These are phyloP conservation scores for Conidiobolus incongruus DNA, from an alignment of 371 early-diverging fungal species.

Conservation along the genomic window DNA sequence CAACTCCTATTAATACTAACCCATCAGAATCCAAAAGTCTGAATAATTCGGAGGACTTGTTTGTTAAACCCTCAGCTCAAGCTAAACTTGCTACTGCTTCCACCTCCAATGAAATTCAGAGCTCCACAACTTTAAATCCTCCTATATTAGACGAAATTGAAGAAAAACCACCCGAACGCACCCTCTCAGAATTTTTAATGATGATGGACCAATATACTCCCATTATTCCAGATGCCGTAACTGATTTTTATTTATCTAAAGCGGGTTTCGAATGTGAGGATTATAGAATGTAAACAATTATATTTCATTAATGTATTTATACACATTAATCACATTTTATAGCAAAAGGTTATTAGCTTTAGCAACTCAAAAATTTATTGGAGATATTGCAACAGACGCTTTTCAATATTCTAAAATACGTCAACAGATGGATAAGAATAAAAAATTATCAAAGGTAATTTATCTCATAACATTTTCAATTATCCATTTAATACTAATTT, in stretches of 20 bases:
- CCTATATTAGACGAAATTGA: too few species aligned
- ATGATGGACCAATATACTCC: conserved; percentile 80
- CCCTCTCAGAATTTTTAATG: conserved; percentile 58
- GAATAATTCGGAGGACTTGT: too few species aligned
- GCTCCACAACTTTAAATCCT: too few species aligned
- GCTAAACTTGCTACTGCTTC: too few species aligned
- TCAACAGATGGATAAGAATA: conserved; percentile 38
- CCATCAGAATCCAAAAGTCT: too few species aligned
- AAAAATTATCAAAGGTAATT: conserved; percentile 8
- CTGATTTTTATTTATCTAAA: conserved; percentile 82
- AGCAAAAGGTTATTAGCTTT: conserved; percentile 74
- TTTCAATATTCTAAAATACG: conserved; percentile 80
- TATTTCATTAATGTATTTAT: not conserved
- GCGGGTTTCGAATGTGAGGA: conserved; percentile 89
- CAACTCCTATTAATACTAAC: too few species aligned
- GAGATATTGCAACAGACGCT: conserved; percentile 86
- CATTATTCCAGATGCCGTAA: conserved; percentile 91
- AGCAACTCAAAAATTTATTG: conserved; percentile 86
- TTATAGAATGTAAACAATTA: conserved; percentile 40
- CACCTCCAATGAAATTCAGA: too few species aligned
- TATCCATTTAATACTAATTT: not conserved
- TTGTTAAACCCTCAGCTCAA: too few species aligned
- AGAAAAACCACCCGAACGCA: conserved; percentile 18
- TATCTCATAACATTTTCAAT: not conserved
- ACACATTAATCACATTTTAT: not conserved